Evolutionary conservation across 2,329 filamentous ascomycete genomes (phyloP).

Genomic region (Stromatinia cepivora): DNA sequence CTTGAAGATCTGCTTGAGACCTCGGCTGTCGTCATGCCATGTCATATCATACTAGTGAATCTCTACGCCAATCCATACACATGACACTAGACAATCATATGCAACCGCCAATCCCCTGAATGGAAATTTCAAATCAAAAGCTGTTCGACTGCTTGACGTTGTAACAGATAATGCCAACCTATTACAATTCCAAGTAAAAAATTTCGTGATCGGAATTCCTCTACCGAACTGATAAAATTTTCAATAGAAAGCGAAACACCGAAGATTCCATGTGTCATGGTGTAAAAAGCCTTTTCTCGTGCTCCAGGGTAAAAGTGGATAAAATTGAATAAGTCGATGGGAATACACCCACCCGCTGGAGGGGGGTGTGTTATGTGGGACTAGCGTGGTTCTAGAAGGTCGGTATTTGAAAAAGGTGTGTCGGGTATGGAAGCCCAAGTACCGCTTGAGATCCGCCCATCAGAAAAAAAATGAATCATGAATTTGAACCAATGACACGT

Average conservation of each 20-base stretch:
- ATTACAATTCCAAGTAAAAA: not conserved
- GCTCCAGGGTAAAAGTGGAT: conserved; percentile 19
- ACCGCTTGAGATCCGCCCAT: conserved; percentile 13
- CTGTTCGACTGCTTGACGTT: not conserved
- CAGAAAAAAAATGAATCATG: not conserved
- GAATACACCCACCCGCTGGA: not conserved
- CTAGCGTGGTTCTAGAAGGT: conserved; percentile 18
- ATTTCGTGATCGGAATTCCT: conserved; percentile 14
- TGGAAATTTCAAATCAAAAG: not conserved
- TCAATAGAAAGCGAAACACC: not conserved
- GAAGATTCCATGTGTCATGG: conserved; percentile 19
- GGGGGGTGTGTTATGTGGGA: conserved; percentile 1
- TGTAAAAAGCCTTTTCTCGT: conserved; percentile 11
- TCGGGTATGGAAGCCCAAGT: conserved; percentile 4
- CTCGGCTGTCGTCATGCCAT: not conserved
- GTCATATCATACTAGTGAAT: not conserved
- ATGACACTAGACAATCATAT: not conserved
- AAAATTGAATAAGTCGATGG: not conserved
- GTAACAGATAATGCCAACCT: not conserved
- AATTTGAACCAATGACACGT: not conserved
- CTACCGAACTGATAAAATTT: conserved; percentile 17
- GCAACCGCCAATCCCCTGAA: not conserved
- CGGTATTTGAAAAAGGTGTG: conserved; percentile 13
- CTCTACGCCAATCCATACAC: conserved; percentile 1
- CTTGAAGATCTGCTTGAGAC: not conserved